Evolutionary conservation across 2,329 filamentous ascomycete genomes (phyloP), one percentile per base, ranked within the genome.

Genomic region (Pyricularia pennisetigena): DNA sequence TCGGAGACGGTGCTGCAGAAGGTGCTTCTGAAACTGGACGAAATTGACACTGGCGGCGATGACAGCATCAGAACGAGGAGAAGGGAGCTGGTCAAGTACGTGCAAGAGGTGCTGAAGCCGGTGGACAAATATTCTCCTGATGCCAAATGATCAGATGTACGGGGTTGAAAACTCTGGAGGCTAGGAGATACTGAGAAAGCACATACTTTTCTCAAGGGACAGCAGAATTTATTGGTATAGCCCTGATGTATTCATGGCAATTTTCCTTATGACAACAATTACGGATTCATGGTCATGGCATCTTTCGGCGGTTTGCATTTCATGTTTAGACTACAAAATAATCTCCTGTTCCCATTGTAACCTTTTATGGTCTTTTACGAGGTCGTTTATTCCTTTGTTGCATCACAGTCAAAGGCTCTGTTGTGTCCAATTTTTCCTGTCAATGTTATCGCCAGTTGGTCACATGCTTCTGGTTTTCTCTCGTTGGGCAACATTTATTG

Each of bases 1-100:
- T 88, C 87, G 4, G 92, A 95, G 80, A 91, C 89, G 4, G 85
- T 93, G 57, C 82, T 95, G 82, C 87, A 89, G 70, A 90, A 93
- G 72, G 86, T 93, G 2, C 74, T 94, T 54, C 79, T 95, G 71
- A 94, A 94, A 79, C 78, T 93, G 57, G 92, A 95, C 75, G 88
- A 85, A 26, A 86, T 94, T 2, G 90, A 94, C 72, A 89, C 88
- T 0, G 88, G 90, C 65, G 90, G 90, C 5, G 86, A 91, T 71
- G 76, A 80, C 10, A 87, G 89, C 14, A 87, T 90, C 29, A 83
- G 91, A 70, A 78, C 82, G 14, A 85, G 82, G 75, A 81, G 92
- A 74, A 94, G 91, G 79, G 89, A 88, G 69, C 77, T 94, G 66
- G 90, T 94, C n/a, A 86, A 82, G 73, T 84, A 90, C 71, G 88